A percentile compares a stretch with the other conserved stretches of the same genome.
Evolutionary conservation across 139 green algal genomes (phyloP).

Genomic region (Tetradesmus obliquus): DNA sequence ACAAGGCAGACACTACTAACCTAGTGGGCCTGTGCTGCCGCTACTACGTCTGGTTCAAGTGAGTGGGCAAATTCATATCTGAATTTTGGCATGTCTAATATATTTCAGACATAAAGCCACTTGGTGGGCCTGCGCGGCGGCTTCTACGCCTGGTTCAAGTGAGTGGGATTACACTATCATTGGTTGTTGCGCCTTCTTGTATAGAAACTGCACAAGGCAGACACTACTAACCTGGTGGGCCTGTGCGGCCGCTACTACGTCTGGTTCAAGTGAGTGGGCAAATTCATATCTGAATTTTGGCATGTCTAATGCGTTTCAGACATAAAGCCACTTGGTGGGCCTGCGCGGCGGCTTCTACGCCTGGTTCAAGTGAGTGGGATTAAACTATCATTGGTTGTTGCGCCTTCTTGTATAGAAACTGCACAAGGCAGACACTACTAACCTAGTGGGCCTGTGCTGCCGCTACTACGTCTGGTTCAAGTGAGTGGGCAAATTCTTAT

Average conservation of each 20-base stretch:
- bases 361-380: slow-evolving; percentile 68
- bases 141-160: slow-evolving; percentile 83
- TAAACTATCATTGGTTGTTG: neutral
- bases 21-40: slow-evolving; percentile 81
- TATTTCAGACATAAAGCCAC: slow-evolving; percentile 23
- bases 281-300: neutral
- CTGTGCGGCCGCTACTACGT: neutral
- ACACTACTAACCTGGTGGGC: slow-evolving; percentile 55
- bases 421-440: slow-evolving; percentile 85
- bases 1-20: slow-evolving; percentile 86
- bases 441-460: slow-evolving; percentile 79
- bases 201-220: slow-evolving; percentile 42
- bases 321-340: slow-evolving; percentile 80
- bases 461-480: slow-evolving; percentile 87
- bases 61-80: neutral
- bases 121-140: slow-evolving; percentile 82
- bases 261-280: neutral
- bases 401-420: slow-evolving; percentile 47
- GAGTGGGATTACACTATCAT: neutral
- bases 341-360: slow-evolving; percentile 84
- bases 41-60: slow-evolving; percentile 65
- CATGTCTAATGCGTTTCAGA: too few relatives aligned
- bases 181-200: neutral
- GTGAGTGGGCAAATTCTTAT: neutral
- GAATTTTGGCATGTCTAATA: neutral